Base-by-base conservation (phyloP, 768 basidiomycete species). In the Leccinum rimulosum region DNA sequence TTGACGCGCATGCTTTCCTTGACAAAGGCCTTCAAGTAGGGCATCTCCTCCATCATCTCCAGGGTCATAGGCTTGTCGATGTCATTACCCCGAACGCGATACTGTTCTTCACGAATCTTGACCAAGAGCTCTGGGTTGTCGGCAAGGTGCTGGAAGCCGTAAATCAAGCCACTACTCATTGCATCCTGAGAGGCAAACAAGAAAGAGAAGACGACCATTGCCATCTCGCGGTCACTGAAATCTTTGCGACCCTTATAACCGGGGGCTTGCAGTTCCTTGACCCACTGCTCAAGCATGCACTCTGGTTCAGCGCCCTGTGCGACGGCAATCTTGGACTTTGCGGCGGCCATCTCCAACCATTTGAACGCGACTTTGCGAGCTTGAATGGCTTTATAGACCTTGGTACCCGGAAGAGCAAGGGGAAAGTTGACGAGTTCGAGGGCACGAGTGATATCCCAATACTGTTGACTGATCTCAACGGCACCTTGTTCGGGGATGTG, bases 381-480 rank as follows among this genome's bases (percentile, higher is more conserved):
- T 73, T 95, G 87, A 64, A 94, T 88, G 3, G 96, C 97, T 65
- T 86, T 90, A 76, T 90, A 98, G 56, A 98, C 86, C 72, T 98
- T 98, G 40, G 97, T 98, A 30, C 97, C 97, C 19, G 97, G 97
- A 38, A 97, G 68, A 15, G 96, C 87, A 61, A 98, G 76, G 15
- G 97, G 97, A 79, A 99, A 98, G 80, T 99, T 99, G 80, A 99
- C 97, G 56, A 99, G 89, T 72, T 99, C 93, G 45, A 99, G 88
- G 3, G 97, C 93, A 65, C 85, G 79, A 7, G 97, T 98, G 75
- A 99, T 97, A 59, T 82, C 80, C 96, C 96, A 98, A 78, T 98
- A 98, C 70, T 93, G 94, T 64, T 91, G 87, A 69, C 84, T 89
- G 70, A 99, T 95, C 70, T 93, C 91, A 15, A 75, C 69, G 27